Percentiles rank a stretch among this genome's conserved stretches.
These are phyloP conservation scores for Xylaria digitata DNA, from an alignment of 2,329 filamentous ascomycete genomes.

Conservation along the genomic window DNA sequence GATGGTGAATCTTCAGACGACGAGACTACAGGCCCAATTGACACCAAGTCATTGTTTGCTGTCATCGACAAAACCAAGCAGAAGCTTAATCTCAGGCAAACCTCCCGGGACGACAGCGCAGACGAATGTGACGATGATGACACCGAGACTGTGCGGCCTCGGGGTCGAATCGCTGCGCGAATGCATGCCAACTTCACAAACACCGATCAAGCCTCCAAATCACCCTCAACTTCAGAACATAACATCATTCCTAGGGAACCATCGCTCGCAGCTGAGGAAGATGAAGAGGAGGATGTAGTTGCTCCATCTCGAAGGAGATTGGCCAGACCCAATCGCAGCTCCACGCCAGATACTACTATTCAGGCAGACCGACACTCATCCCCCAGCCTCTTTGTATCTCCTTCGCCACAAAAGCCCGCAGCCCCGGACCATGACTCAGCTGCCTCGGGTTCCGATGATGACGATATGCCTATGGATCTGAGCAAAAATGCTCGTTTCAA, in stretches of 20 bases:
- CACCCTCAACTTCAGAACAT: conserved; percentile 28
- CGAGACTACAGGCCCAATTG: conserved; percentile 44
- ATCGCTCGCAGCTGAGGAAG: conserved; percentile 36
- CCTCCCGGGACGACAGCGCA: conserved; percentile 51
- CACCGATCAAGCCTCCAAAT: conserved; percentile 24
- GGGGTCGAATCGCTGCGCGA: conserved; percentile 51
- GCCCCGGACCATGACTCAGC: conserved; percentile 41
- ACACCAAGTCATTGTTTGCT: conserved; percentile 45
- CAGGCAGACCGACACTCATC: conserved; percentile 53
- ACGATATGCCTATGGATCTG: conserved; percentile 57
- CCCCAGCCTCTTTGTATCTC: conserved; percentile 68
- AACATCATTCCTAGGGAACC: conserved; percentile 31
- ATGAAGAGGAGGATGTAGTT: conserved; percentile 46
- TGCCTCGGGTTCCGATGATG: conserved; percentile 55
- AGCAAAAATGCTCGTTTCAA: conserved; percentile 71
- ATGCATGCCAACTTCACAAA: conserved; percentile 46
- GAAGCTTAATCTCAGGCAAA: conserved; percentile 34
- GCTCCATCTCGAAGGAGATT: conserved; percentile 43
- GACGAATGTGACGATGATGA: conserved; percentile 54
- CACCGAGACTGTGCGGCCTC: conserved; percentile 56
- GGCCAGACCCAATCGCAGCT: conserved; percentile 41
- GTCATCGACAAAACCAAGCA: conserved; percentile 38
- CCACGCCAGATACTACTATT: conserved; percentile 46
- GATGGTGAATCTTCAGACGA: conserved; percentile 60
- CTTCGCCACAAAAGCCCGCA: conserved; percentile 52